A percentile compares a stretch with the other conserved stretches of the same genome.
Evolutionary conservation across 371 early-diverging fungal genomes (phyloP).

Genomic region (Syncephalis fuscata): DNA sequence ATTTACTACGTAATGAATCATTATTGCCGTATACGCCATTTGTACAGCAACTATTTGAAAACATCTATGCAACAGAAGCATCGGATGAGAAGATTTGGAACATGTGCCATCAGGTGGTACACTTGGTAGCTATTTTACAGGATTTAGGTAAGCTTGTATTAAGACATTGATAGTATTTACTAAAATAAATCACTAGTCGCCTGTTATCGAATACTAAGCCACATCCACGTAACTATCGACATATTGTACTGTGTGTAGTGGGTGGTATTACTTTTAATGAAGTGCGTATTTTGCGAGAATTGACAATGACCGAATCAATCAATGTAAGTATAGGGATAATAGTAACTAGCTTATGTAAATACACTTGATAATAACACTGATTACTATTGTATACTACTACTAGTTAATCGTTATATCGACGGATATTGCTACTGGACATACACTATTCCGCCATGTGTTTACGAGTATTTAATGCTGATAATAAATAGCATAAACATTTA

Average conservation of each 20-base stretch:
- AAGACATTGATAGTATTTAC: too few relatives aligned
- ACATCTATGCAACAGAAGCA: neutral
- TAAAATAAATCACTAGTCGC: neutral
- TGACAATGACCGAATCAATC: neutral
- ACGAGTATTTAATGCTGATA: too few relatives aligned
- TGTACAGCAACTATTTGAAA: neutral
- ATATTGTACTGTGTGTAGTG: neutral
- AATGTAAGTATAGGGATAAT: too few relatives aligned
- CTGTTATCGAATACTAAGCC: neutral
- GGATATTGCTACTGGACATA: too few relatives aligned
- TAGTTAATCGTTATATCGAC: too few relatives aligned
- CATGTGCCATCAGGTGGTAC: neutral
- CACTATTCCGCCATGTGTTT: too few relatives aligned
- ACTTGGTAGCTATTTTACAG: neutral
- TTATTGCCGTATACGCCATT: neutral
- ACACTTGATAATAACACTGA: too few relatives aligned
- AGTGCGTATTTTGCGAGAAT: neutral
- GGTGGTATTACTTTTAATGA: slow-evolving; percentile 1
- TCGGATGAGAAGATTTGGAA: neutral
- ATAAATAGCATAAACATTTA: too few relatives aligned
- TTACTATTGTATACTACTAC: too few relatives aligned
- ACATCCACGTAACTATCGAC: neutral
- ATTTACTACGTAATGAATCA: too few relatives aligned
- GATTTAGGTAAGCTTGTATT: neutral
- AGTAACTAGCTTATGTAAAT: too few relatives aligned